Conservation (phyloP, 2,329 filamentous ascomycete species). For the Aspergillus sp. region DNA sequence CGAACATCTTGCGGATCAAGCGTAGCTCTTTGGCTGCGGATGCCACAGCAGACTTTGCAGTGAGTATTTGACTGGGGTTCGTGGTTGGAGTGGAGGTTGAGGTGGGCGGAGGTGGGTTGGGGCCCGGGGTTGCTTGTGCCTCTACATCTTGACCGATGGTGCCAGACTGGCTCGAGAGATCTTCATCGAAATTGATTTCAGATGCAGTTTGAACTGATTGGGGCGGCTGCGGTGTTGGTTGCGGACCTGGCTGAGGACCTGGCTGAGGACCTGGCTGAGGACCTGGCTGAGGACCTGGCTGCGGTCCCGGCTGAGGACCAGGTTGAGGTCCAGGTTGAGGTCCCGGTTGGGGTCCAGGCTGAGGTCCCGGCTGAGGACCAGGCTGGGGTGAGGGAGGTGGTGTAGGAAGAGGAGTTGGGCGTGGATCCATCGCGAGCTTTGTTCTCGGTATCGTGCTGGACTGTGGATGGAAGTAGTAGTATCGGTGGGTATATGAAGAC, state of each 20-base stretch:
- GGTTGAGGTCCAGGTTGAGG: neutral
- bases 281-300: neutral
- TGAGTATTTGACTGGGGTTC: neutral
- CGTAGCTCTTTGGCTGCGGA: neutral
- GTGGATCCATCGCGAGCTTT: neutral
- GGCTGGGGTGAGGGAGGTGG: neutral
- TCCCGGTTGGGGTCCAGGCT: neutral
- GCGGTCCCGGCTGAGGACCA: neutral
- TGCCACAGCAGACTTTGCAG: neutral
- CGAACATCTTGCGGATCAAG: neutral
- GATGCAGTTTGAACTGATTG: conserved; percentile 61
- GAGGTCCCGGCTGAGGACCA: neutral
- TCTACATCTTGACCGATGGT: no score
- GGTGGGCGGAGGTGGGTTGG: neutral
- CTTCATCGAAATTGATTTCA: no score
- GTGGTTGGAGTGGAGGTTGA: neutral
- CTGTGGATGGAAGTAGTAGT: neutral
- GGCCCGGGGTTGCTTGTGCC: neutral
- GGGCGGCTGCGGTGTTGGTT: conserved; percentile 54
- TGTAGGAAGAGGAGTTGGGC: neutral
- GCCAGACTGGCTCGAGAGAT: no score
- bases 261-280: neutral
- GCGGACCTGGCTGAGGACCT: neutral
- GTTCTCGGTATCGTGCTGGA: neutral
- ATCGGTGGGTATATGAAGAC: neutral